Conservation (phyloP, 176 grass and related monocot species). For the Pontederia paniculata region DNA sequence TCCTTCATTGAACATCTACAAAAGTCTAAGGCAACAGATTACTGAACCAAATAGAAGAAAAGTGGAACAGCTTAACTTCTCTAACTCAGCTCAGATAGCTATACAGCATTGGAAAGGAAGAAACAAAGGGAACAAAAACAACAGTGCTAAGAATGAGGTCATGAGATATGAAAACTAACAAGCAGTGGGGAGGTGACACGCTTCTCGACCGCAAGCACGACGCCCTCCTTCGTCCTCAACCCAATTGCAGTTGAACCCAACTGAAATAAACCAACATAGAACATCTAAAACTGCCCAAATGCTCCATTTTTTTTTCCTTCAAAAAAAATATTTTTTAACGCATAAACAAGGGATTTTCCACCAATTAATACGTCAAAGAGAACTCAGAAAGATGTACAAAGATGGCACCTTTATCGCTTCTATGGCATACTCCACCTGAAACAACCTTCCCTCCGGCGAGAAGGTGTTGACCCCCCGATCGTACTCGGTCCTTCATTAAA, state of each 20-base stretch:
- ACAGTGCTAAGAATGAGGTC: neutral
- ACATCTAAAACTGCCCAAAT: too few relatives aligned
- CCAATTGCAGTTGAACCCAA: slow-evolving; percentile 90
- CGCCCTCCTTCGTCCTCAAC: slow-evolving; percentile 86
- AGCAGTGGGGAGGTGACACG: slow-evolving; percentile 78
- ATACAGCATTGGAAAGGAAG: neutral
- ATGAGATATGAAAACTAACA: slow-evolving; percentile 13
- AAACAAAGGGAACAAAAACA: neutral
- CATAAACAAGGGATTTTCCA: too few relatives aligned
- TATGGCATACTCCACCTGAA: slow-evolving; percentile 95
- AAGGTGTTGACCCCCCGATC: slow-evolving; percentile 90
- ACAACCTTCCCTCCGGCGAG: slow-evolving; percentile 90
- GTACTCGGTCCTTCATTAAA: slow-evolving; percentile 56
- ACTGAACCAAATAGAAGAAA: too few relatives aligned
- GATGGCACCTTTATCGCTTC: slow-evolving; percentile 81
- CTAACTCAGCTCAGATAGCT: too few relatives aligned
- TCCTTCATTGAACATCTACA: too few relatives aligned
- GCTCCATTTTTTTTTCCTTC: too few relatives aligned
- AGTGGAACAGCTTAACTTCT: too few relatives aligned
- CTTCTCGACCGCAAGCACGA: slow-evolving; percentile 91
- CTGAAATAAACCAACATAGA: slow-evolving; percentile 14
- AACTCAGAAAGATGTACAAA: neutral
- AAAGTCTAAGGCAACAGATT: too few relatives aligned
- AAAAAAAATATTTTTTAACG: too few relatives aligned
- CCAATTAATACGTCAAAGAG: neutral